phyloP scores from a whole-genome alignment of 2,329 filamentous ascomycete genomes.

The Geoglossum cookeanum region DNA sequence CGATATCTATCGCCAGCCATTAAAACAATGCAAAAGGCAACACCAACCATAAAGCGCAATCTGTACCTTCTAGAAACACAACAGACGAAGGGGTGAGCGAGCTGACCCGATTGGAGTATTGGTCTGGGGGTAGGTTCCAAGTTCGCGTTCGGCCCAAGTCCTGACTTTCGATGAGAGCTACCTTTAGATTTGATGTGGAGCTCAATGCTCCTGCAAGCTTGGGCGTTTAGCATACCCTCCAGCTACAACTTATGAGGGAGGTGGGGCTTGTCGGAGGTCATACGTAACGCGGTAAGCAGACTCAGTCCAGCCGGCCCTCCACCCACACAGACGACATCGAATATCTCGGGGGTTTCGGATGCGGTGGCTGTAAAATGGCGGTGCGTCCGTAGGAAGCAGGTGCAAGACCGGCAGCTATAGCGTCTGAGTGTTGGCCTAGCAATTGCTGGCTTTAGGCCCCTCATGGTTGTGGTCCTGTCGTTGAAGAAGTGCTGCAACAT shows the following conservation, averaged over 20 bases:
- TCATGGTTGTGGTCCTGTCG: not conserved
- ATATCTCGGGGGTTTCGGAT: slow-evolving; percentile 42
- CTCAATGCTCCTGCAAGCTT: slow-evolving; percentile 47
- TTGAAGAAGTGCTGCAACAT: not conserved
- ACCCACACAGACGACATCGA: slow-evolving; percentile 83
- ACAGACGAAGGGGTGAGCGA: slow-evolving; percentile 80
- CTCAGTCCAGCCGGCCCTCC: slow-evolving; percentile 81
- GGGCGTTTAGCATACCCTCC: not conserved
- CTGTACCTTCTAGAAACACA: slow-evolving; percentile 48
- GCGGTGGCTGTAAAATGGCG: not conserved
- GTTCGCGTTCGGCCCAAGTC: slow-evolving; percentile 50
- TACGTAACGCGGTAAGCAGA: slow-evolving; percentile 58
- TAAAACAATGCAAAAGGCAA: not conserved
- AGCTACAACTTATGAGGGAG: not conserved
- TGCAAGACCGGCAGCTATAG: not conserved
- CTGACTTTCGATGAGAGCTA: slow-evolving; percentile 82
- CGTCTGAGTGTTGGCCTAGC: not conserved
- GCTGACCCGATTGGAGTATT: slow-evolving; percentile 87
- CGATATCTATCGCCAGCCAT: slow-evolving; percentile 35
- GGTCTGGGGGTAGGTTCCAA: slow-evolving; percentile 45
- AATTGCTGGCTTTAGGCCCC: not conserved
- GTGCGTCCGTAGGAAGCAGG: not conserved
- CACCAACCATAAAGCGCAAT: not conserved
- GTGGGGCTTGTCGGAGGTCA: slow-evolving; percentile 11
- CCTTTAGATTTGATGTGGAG: slow-evolving; percentile 53